A percentile compares a stretch with the other conserved stretches of the same genome.
Evolutionary conservation across 2,329 filamentous ascomycete species (phyloP).

Genomic region (Neonectria hederae): DNA sequence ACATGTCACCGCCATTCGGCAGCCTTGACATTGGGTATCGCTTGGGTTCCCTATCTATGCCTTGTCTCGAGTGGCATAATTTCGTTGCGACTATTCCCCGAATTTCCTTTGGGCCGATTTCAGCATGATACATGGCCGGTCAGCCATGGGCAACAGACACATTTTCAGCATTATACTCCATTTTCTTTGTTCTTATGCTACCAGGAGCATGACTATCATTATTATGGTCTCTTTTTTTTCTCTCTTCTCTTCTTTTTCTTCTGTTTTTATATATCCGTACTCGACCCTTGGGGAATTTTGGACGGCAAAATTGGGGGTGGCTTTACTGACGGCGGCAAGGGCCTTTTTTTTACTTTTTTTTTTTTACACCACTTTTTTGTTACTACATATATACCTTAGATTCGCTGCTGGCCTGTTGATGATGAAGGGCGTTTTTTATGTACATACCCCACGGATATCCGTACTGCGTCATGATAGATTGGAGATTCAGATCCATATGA

Average conservation of each 20-base stretch:
- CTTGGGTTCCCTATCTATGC: slow-evolving; percentile 2
- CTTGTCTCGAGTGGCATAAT: neutral
- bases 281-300: neutral
- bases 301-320: slow-evolving; percentile 2
- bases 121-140: slow-evolving; percentile 39
- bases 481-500: slow-evolving; percentile 28
- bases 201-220: slow-evolving; percentile 18
- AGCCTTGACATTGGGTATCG: slow-evolving; percentile 2
- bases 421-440: slow-evolving; percentile 11
- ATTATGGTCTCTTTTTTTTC: slow-evolving; percentile 1
- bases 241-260: neutral
- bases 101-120: slow-evolving; percentile 22
- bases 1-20: slow-evolving; percentile 4
- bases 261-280: neutral
- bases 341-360: neutral
- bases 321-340: slow-evolving; percentile 7
- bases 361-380: slow-evolving; percentile 7
- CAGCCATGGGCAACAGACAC: slow-evolving; percentile 31
- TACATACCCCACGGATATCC: slow-evolving; percentile 28
- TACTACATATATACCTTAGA: slow-evolving; percentile 1
- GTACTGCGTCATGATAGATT: slow-evolving; percentile 36
- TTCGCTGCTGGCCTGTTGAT: slow-evolving; percentile 8
- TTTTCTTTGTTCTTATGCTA: slow-evolving; percentile 23
- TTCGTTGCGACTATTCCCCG: slow-evolving; percentile 11
- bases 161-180: slow-evolving; percentile 11